Evolutionary conservation across 225 moss, liverwort and hornwort species (phyloP), one percentile per base, ranked within the genome.

Genomic region (Rhytidiadelphus loreus): DNA sequence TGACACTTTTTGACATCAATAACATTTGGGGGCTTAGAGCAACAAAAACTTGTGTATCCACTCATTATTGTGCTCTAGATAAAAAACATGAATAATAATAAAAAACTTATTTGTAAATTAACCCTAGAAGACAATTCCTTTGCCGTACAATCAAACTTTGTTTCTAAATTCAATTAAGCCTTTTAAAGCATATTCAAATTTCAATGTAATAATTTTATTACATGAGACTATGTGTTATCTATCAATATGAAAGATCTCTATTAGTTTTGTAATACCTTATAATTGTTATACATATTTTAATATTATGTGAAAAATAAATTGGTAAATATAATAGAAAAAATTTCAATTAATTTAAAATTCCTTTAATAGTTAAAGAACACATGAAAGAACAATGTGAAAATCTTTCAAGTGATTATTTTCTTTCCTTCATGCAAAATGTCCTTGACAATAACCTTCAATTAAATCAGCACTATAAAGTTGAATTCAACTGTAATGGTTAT

Each of bases 1-100:
- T 0, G 1, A n/a, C 6, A 10, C 21, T 68, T 68, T 12, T 23
- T 68, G 13, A n/a, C n/a, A 4, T n/a, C 5, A 1, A 0, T 9
- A n/a, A 66, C 22, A 66, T n/a, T 12, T 19, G 32, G 4, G 17
- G 17, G 16, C 7, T 64, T 5, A 64, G 33, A 66, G 4, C 20
- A 65, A 11, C 37, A 11, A 66, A n/a, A 66, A 66, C 21, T 66
- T 68, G 12, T n/a, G 1, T 68, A 68, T n/a, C n/a, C 4, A n/a
- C 7, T 68, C 68, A n/a, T n/a, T 37, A 4, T 6, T 2, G 2
- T 11, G 20, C 17, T 37, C 9, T n/a, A 37, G 12, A 22, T 68
- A 68, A 68, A 21, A n/a, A 68, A 68, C 22, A 1, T n/a, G 4
- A 68, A 22, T 68, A 68, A n/a, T n/a, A 35, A n/a, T 19, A 37